Percentiles rank a stretch among this genome's conserved stretches.
These are phyloP conservation scores for Ophiostoma sp. DNA, from an alignment of 2,329 filamentous ascomycete species.

Conservation along the genomic window DNA sequence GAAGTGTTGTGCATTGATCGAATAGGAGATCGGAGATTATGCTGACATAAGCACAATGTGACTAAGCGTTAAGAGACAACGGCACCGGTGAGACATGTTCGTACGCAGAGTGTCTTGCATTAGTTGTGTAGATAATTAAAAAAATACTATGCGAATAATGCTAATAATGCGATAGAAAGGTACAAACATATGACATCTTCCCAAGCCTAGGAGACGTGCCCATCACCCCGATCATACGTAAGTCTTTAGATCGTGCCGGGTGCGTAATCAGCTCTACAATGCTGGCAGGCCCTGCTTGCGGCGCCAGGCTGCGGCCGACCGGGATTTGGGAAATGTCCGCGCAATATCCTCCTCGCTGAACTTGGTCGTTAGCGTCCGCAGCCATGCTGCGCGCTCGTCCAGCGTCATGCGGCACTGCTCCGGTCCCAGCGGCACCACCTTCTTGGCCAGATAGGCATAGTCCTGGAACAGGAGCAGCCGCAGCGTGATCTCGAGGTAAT, in stretches of 20 bases:
- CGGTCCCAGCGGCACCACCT: conserved; percentile 67
- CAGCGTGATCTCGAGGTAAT: conserved; percentile 71
- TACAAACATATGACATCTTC: too few species aligned
- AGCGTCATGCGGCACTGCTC: conserved; percentile 59
- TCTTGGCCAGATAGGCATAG: conserved; percentile 62
- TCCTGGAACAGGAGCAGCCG: conserved; percentile 66
- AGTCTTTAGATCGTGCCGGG: too few species aligned
- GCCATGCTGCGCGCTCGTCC: conserved; percentile 57
- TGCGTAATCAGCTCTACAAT: not conserved
- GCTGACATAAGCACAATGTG: too few species aligned
- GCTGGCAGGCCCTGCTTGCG: conserved; percentile 24
- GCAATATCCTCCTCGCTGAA: conserved; percentile 62
- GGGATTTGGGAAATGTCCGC: conserved; percentile 44
- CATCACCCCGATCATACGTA: too few species aligned
- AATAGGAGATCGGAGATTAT: too few species aligned
- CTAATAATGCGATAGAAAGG: too few species aligned
- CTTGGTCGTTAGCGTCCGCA: conserved; percentile 57
- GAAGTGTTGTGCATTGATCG: not conserved
- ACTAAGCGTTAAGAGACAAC: too few species aligned
- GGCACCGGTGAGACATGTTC: too few species aligned
- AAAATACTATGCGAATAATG: too few species aligned
- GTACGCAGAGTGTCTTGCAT: too few species aligned
- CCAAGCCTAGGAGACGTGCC: too few species aligned
- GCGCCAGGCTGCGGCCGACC: conserved; percentile 25
- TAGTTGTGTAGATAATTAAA: too few species aligned